These are phyloP conservation scores for Fusarium sp. DNA, from an alignment of 2,329 filamentous ascomycete genomes.

Conservation along the genomic window DNA sequence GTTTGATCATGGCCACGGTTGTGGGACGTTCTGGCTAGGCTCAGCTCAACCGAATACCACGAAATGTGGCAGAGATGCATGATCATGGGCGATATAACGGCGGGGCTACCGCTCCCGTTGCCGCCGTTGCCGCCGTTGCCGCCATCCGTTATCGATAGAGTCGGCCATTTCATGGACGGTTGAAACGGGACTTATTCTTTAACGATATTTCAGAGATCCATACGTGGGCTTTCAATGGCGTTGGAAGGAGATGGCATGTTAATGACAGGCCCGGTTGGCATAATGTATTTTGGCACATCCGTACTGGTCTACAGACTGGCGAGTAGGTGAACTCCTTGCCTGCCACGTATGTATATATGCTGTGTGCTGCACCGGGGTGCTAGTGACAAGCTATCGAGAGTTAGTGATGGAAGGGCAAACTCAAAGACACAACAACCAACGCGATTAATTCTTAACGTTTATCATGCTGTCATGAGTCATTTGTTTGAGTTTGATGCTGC, in stretches of 20 bases:
- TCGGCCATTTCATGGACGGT: conserved; percentile 3
- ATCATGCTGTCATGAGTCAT: neutral
- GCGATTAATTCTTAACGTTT: neutral
- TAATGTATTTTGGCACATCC: neutral
- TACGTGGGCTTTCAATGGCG: neutral
- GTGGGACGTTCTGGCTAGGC: neutral
- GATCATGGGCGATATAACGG: conserved; percentile 21
- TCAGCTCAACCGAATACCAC: neutral
- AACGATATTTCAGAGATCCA: neutral
- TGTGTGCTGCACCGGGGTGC: neutral
- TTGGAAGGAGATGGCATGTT: neutral
- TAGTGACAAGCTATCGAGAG: conserved; percentile 8
- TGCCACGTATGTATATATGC: neutral
- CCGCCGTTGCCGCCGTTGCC: neutral
- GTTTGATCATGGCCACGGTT: neutral
- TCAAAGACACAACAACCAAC: neutral
- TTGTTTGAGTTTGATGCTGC: neutral
- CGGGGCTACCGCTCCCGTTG: conserved; percentile 17
- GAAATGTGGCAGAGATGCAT: conserved; percentile 5
- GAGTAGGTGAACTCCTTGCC: neutral
- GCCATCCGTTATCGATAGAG: neutral
- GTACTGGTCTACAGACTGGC: neutral
- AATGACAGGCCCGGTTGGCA: neutral
- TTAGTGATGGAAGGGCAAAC: conserved; percentile 15
- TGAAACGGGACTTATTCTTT: neutral